phyloP scores from a whole-genome alignment of 1,139 yeast genomes.

The Wickerhamomyces sp. region DNA sequence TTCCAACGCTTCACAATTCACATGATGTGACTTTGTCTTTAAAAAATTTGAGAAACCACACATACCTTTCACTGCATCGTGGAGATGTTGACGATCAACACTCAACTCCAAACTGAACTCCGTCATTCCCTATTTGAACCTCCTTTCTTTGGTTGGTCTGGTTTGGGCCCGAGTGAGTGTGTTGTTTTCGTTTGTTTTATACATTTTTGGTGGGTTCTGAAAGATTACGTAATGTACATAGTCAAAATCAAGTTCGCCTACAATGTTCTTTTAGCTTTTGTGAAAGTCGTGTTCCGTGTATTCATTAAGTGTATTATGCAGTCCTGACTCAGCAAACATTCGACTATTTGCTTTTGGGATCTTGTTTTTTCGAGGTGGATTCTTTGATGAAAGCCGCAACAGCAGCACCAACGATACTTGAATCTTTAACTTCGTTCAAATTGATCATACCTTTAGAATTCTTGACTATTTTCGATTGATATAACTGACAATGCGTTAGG shows the following conservation, averaged over 20 bases:
- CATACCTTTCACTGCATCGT: slow-evolving; percentile 32
- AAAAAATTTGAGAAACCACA: slow-evolving; percentile 2
- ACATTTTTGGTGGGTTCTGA: no score
- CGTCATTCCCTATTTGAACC: slow-evolving; percentile 16
- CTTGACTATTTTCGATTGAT: slow-evolving; percentile 19
- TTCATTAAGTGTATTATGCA: no score
- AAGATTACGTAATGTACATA: no score
- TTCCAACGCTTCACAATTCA: no score
- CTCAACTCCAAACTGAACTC: slow-evolving; percentile 30
- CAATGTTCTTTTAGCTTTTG: no score
- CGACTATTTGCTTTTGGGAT: no score
- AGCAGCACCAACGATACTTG: slow-evolving; percentile 28
- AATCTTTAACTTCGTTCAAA: slow-evolving; percentile 22
- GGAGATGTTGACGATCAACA: slow-evolving; percentile 29
- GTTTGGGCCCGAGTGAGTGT: no score
- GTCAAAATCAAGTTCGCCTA: no score
- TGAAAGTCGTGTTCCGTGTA: no score
- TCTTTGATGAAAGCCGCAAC: slow-evolving; percentile 16
- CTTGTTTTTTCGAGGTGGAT: neutral
- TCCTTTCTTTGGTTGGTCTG: no score
- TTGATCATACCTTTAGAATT: slow-evolving; percentile 15
- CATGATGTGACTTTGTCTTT: neutral
- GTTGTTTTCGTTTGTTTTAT: no score
- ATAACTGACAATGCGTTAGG: slow-evolving; percentile 22
- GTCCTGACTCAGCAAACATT: no score